These are phyloP conservation scores for Geopyxis carbonaria DNA, from an alignment of 495 filamentous ascomycete species.

Conservation along the genomic window DNA sequence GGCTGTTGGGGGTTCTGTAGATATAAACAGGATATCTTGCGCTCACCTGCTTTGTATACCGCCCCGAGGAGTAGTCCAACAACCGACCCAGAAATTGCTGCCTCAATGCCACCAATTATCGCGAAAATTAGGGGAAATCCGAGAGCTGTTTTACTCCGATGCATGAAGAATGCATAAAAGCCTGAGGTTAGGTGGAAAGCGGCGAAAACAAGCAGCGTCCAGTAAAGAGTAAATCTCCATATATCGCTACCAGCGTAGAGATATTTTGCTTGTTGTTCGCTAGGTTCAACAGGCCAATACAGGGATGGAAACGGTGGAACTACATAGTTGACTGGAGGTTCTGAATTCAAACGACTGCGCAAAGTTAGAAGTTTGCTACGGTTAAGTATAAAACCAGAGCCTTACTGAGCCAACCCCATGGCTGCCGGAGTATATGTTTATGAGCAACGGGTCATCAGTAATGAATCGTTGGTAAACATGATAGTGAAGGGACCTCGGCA, in stretches of 20 bases:
- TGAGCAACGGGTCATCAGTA: no score
- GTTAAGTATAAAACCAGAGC: no score
- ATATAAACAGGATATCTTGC: no score
- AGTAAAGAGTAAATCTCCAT: constrained; percentile 81
- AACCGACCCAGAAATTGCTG: constrained; percentile 69
- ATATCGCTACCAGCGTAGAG: constrained; percentile 68
- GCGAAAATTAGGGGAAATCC: constrained; percentile 55
- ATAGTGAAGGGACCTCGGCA: not conserved
- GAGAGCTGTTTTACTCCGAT: constrained; percentile 30
- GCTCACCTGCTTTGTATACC: constrained; percentile 58
- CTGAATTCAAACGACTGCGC: constrained; percentile 13
- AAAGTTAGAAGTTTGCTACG: no score
- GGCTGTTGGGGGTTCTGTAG: no score
- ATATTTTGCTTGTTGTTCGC: constrained; percentile 37
- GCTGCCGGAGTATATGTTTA: no score
- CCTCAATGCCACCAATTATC: constrained; percentile 62
- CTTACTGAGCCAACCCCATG: no score
- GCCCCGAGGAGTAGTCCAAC: constrained; percentile 80
- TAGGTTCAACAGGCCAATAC: constrained; percentile 51
- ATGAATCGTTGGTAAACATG: no score
- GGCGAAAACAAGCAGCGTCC: constrained; percentile 61
- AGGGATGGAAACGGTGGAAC: constrained; percentile 75
- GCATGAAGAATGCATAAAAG: constrained; percentile 55
- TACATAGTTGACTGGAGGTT: constrained; percentile 43
- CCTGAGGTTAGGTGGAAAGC: constrained; percentile 53